These are phyloP conservation scores for Lentinula guzmanii DNA, from an alignment of 768 basidiomycete genomes.

Conservation along the genomic window DNA sequence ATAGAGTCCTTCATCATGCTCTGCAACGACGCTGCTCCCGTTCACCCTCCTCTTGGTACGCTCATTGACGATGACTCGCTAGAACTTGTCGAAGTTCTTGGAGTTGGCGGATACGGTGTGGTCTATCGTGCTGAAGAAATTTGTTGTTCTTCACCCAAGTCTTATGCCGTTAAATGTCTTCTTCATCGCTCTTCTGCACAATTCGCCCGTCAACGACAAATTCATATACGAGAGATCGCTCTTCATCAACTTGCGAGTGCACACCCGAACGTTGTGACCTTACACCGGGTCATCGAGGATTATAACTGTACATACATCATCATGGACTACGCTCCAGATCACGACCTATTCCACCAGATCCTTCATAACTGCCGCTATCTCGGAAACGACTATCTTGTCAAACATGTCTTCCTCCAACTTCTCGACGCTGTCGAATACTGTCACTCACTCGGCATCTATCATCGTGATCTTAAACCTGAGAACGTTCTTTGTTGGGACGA, in stretches of 20 bases:
- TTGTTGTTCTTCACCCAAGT: slow-evolving; percentile 39
- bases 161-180: slow-evolving; percentile 91
- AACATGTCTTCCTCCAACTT: slow-evolving; percentile 87
- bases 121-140: slow-evolving; percentile 84
- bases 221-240: slow-evolving; percentile 86
- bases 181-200: slow-evolving; percentile 38
- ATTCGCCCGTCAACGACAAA: slow-evolving; percentile 54
- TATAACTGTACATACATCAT: slow-evolving; percentile 79
- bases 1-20: slow-evolving; percentile 1
- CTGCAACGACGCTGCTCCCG: slow-evolving; percentile 10
- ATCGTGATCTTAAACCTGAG: slow-evolving; percentile 97
- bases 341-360: slow-evolving; percentile 92
- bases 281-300: slow-evolving; percentile 86
- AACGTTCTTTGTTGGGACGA: slow-evolving; percentile 83
- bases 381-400: slow-evolving; percentile 81
- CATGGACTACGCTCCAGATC: slow-evolving; percentile 89
- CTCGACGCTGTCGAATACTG: slow-evolving; percentile 92
- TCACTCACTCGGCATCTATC: slow-evolving; percentile 88
- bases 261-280: slow-evolving; percentile 78
- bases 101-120: slow-evolving; percentile 91
- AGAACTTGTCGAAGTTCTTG: slow-evolving; percentile 81
- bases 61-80: slow-evolving; percentile 79
- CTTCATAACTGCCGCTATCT: slow-evolving; percentile 71
- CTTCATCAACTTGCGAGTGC: slow-evolving; percentile 71
- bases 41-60: slow-evolving; percentile 60